Evolutionary conservation across 495 filamentous ascomycete genomes (phyloP).

Genomic region (Trichoderma reesei): DNA sequence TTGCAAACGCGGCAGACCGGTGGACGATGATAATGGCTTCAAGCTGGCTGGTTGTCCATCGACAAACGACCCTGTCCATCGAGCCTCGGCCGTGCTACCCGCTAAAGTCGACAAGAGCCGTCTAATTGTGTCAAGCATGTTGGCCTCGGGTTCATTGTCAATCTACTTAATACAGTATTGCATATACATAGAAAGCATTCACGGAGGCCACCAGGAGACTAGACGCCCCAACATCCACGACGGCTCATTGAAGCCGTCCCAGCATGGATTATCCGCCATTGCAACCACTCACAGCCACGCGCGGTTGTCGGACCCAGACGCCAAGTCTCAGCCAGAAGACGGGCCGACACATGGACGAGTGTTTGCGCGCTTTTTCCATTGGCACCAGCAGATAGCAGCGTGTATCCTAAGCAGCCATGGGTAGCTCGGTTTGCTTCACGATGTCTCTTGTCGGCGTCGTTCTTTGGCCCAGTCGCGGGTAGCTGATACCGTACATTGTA

Average conservation of each 20-base stretch:
- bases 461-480: background rate
- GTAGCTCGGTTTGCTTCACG: background rate
- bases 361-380: constrained; percentile 4
- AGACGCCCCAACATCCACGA: too few relatives aligned
- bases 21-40: background rate
- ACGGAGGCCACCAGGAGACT: too few relatives aligned
- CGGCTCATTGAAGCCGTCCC: background rate
- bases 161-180: too few relatives aligned
- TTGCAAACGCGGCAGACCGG: background rate
- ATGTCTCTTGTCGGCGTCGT: background rate
- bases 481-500: background rate
- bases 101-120: background rate
- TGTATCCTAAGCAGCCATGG: background rate
- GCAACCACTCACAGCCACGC: background rate
- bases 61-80: background rate
- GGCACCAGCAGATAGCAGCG: background rate
- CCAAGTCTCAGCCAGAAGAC: constrained; percentile 5
- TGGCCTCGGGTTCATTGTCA: background rate
- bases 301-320: background rate
- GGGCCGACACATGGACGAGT: constrained; percentile 1
- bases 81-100: background rate
- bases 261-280: background rate
- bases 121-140: background rate
- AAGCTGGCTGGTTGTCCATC: background rate
- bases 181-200: too few relatives aligned